Evolutionary conservation across 192 early-diverging fungal genomes (phyloP).

Genomic region (Rhizophagus prolifer): DNA sequence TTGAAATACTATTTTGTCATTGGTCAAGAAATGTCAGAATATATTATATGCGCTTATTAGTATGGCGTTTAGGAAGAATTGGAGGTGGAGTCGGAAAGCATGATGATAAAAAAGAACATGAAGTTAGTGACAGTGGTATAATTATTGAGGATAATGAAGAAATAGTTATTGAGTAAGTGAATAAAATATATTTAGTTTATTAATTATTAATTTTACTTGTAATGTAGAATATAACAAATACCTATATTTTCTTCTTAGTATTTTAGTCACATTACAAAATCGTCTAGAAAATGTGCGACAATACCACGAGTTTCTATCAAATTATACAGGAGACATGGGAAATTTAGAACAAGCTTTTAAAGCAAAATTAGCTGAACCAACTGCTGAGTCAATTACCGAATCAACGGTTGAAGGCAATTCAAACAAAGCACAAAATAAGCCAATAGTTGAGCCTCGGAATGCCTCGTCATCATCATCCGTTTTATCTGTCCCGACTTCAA

Average conservation of each 20-base stretch:
- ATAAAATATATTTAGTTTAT: background rate
- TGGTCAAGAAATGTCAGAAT: slow-evolving; percentile 52
- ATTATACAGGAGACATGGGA: background rate
- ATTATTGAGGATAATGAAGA: slow-evolving; percentile 14
- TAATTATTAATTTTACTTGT: background rate
- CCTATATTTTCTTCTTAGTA: background rate
- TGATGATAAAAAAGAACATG: slow-evolving; percentile 1
- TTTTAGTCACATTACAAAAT: slow-evolving; percentile 19
- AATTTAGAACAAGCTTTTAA: slow-evolving; percentile 1
- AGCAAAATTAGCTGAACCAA: background rate
- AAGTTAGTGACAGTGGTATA: slow-evolving; percentile 6
- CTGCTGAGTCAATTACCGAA: background rate
- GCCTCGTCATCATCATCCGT: background rate
- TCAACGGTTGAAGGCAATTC: background rate
- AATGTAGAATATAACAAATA: background rate
- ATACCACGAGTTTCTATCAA: slow-evolving; percentile 7
- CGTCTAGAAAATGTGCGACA: slow-evolving; percentile 2
- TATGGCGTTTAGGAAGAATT: slow-evolving; percentile 47
- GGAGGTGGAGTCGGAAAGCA: background rate
- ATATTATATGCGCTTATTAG: slow-evolving; percentile 47
- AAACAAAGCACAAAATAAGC: background rate
- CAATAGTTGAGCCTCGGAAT: background rate
- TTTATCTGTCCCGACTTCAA: background rate
- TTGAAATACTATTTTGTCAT: slow-evolving; percentile 50
- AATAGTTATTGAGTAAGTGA: slow-evolving; percentile 13